phyloP scores from a whole-genome alignment of 148 eudicot species.

The Drosera capensis region DNA sequence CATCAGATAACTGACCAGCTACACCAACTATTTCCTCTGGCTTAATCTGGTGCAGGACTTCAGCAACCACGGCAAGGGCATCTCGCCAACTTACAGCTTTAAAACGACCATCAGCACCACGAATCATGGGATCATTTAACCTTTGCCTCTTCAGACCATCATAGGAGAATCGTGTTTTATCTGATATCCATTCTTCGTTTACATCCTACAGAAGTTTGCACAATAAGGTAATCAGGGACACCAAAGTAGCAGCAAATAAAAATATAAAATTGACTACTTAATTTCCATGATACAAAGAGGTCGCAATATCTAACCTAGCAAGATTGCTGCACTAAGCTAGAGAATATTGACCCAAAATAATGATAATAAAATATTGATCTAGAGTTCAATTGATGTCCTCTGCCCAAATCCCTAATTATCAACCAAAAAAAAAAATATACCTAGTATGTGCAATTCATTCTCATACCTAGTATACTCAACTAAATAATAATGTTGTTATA shows the following conservation, averaged over 20 bases:
- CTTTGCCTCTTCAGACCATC: conserved; percentile 98
- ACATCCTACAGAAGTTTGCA: conserved; percentile 51
- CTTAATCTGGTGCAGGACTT: conserved; percentile 65
- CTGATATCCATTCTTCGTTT: conserved; percentile 99
- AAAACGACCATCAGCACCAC: conserved; percentile 91
- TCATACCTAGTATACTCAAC: too few species aligned
- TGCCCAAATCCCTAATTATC: too few species aligned
- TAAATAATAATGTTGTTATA: too few species aligned
- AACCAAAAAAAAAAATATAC: too few species aligned
- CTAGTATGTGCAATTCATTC: too few species aligned
- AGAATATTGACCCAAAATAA: too few species aligned
- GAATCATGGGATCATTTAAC: conserved; percentile 95
- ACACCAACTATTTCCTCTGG: conserved; percentile 87
- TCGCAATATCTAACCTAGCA: too few species aligned
- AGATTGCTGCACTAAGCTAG: too few species aligned
- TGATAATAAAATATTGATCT: too few species aligned
- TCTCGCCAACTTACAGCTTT: conserved; percentile 93
- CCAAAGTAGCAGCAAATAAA: not conserved
- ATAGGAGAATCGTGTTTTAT: conserved; percentile 91
- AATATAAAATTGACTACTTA: too few species aligned
- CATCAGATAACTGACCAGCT: conserved; percentile 89
- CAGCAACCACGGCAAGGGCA: conserved; percentile 89
- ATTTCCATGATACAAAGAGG: too few species aligned
- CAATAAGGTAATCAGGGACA: not conserved
- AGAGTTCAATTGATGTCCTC: too few species aligned